These are phyloP conservation scores for Piper betle DNA, from an alignment of 164 flowering plant species.

Conservation along the genomic window DNA sequence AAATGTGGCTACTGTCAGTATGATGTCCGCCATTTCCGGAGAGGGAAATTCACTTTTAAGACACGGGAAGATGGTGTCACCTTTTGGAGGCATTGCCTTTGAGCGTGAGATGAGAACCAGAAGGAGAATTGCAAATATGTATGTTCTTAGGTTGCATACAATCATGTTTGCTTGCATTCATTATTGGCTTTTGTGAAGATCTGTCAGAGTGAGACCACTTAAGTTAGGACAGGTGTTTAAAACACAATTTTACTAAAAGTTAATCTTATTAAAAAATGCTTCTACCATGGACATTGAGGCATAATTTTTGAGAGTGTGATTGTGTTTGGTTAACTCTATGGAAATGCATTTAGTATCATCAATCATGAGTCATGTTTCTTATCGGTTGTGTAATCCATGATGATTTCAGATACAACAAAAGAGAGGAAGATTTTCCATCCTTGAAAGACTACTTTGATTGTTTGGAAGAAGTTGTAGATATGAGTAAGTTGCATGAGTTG, in stretches of 20 bases:
- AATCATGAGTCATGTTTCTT: background rate
- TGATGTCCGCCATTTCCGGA: background rate
- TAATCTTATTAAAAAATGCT: too few relatives aligned
- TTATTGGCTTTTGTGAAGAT: background rate
- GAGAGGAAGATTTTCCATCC: conserved; percentile 87
- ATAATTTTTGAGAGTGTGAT: background rate
- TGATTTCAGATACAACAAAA: conserved; percentile 57
- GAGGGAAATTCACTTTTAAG: background rate
- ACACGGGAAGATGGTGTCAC: conserved; percentile 22
- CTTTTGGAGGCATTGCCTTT: conserved; percentile 32
- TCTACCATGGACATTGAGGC: background rate
- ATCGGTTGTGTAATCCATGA: background rate
- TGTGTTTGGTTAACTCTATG: background rate
- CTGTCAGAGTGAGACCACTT: background rate
- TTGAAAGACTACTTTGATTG: conserved; percentile 83
- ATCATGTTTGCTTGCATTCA: background rate
- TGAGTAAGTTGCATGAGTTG: conserved; percentile 48
- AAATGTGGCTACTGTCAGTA: too few relatives aligned
- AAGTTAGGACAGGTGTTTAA: background rate
- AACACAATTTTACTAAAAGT: background rate
- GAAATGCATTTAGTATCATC: background rate
- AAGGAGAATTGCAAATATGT: conserved; percentile 49
- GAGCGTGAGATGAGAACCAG: conserved; percentile 53
- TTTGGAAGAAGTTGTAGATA: conserved; percentile 94
- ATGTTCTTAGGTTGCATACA: conserved; percentile 6